A percentile compares a stretch with the other conserved stretches of the same genome.
Evolutionary conservation across 2,329 filamentous ascomycete species (phyloP).

Genomic region (Exophiala aquamarina): DNA sequence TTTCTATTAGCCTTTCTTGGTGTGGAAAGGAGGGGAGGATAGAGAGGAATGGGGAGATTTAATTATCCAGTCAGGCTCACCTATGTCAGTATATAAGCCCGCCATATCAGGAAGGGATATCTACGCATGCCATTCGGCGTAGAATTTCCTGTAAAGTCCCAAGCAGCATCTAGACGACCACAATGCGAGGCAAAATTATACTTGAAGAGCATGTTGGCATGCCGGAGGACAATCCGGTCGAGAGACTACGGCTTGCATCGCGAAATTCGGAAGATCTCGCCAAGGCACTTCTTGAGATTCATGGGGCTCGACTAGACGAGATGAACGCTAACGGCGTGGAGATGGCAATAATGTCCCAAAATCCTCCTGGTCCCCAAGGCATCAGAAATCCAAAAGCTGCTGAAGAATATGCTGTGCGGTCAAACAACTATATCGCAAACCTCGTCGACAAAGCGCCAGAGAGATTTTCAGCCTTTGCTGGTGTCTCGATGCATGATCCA

Average conservation of each 20-base stretch:
- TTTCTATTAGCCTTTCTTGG: no score
- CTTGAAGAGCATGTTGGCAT: slow-evolving; percentile 17
- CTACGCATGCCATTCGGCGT: no score
- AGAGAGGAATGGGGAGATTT: no score
- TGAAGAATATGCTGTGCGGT: slow-evolving; percentile 21
- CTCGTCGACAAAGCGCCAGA: slow-evolving; percentile 34
- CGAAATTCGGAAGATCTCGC: slow-evolving; percentile 3
- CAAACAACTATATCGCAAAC: slow-evolving; percentile 28
- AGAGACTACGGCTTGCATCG: background rate
- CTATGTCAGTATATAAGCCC: no score
- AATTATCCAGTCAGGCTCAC: no score
- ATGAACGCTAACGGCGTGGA: slow-evolving; percentile 30
- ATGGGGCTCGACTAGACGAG: slow-evolving; percentile 11
- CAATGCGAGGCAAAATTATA: slow-evolving; percentile 17
- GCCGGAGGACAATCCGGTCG: slow-evolving; percentile 7
- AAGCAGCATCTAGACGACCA: background rate
- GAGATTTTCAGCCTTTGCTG: slow-evolving; percentile 47
- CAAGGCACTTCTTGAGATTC: slow-evolving; percentile 7
- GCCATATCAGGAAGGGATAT: no score
- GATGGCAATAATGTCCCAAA: slow-evolving; percentile 28
- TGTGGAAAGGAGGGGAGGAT: no score
- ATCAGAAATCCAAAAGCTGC: slow-evolving; percentile 25
- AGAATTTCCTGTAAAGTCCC: no score
- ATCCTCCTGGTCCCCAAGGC: slow-evolving; percentile 27
- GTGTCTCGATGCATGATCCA: slow-evolving; percentile 38